Evolutionary conservation across 345 rosid species (phyloP).

Genomic region (Eucalyptus erythrocorys): DNA sequence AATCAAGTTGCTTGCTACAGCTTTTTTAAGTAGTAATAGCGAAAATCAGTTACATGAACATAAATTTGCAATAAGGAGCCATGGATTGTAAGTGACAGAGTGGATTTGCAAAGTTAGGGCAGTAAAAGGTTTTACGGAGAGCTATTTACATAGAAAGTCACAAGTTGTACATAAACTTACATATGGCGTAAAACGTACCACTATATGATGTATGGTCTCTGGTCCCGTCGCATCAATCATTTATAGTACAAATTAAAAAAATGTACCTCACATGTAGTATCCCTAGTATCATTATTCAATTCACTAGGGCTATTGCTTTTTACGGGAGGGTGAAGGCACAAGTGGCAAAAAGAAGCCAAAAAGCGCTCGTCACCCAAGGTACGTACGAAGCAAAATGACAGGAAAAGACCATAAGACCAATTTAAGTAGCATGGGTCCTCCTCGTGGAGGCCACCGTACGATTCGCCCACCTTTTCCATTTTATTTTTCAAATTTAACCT

Average conservation of each 20-base stretch:
- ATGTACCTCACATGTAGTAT: background rate
- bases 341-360: background rate
- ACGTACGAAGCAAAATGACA: background rate
- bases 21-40: background rate
- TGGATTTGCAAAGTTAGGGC: background rate
- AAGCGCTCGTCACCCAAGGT: background rate
- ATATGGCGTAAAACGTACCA: background rate
- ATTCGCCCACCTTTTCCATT: background rate
- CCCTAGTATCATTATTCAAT: background rate
- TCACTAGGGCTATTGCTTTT: background rate
- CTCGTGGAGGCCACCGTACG: background rate
- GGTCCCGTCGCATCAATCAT: background rate
- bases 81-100: background rate
- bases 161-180: background rate
- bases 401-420: background rate
- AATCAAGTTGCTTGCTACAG: background rate
- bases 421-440: background rate
- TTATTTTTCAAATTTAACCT: background rate
- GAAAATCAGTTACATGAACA: background rate
- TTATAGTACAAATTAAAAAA: background rate
- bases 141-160: background rate
- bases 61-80: background rate
- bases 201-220: background rate
- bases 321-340: background rate
- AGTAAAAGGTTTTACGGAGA: background rate